These are phyloP conservation scores for Collybia mongolica DNA, from an alignment of 768 basidiomycete genomes.

Conservation along the genomic window DNA sequence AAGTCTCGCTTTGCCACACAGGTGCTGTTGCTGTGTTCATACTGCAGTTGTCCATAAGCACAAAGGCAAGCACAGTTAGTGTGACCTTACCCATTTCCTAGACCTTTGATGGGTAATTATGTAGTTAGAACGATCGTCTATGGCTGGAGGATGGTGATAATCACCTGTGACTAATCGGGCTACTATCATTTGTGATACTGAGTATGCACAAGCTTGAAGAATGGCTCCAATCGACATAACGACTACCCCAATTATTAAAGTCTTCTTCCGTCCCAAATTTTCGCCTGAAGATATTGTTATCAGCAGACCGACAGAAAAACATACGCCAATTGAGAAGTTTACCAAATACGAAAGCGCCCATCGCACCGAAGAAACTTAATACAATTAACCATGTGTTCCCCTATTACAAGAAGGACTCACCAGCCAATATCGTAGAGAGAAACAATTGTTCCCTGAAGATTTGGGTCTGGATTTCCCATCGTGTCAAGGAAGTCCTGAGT, in stretches of 20 bases:
- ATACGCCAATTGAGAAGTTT: neutral
- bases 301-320: neutral
- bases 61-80: neutral
- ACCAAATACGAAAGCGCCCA: slow-evolving; percentile 42
- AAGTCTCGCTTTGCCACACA: slow-evolving; percentile 53
- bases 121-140: slow-evolving; percentile 25
- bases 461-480: slow-evolving; percentile 45
- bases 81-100: slow-evolving; percentile 42
- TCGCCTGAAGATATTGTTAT: slow-evolving; percentile 26
- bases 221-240: slow-evolving; percentile 55
- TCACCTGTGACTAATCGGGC: slow-evolving; percentile 45
- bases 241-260: slow-evolving; percentile 46
- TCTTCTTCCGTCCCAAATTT: slow-evolving; percentile 42
- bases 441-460: slow-evolving; percentile 47
- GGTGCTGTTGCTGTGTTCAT: slow-evolving; percentile 50
- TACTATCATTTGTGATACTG: slow-evolving; percentile 47
- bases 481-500: slow-evolving; percentile 43
- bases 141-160: slow-evolving; percentile 26
- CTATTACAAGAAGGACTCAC: slow-evolving; percentile 19
- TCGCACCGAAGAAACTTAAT: slow-evolving; percentile 40
- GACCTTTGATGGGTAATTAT: slow-evolving; percentile 20
- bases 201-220: slow-evolving; percentile 44
- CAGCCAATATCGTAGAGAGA: slow-evolving; percentile 52
- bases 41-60: slow-evolving; percentile 14
- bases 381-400: neutral